Conservation (phyloP, 257 asterid genomes). For the Gardenia jasminoides region DNA sequence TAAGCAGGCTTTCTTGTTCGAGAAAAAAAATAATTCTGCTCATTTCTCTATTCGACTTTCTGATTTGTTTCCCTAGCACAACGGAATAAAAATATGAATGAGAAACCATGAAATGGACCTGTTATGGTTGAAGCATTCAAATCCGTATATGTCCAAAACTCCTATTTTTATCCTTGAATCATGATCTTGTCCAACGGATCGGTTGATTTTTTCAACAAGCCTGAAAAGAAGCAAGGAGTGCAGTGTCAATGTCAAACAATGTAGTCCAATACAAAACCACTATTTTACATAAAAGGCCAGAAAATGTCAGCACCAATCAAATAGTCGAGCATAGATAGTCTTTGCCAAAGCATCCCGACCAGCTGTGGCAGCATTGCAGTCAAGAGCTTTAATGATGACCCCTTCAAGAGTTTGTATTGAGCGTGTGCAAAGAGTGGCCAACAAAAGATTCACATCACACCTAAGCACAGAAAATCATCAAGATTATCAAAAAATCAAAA, state of each 20-base stretch:
- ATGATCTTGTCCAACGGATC: constrained; percentile 96
- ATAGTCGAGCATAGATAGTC: constrained; percentile 85
- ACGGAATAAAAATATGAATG: neutral
- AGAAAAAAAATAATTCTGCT: neutral
- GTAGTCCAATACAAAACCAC: constrained; percentile 18
- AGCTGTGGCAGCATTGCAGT: constrained; percentile 83
- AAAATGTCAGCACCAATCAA: constrained; percentile 70
- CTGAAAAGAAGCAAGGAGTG: constrained; percentile 42
- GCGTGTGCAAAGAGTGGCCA: constrained; percentile 83
- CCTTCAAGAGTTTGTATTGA: constrained; percentile 96
- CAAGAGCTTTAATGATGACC: constrained; percentile 79
- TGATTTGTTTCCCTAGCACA: neutral
- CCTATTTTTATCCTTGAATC: constrained; percentile 88
- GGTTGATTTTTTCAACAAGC: constrained; percentile 94
- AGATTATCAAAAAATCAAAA: constrained; percentile 22
- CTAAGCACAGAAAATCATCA: constrained; percentile 35
- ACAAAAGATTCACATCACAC: constrained; percentile 78
- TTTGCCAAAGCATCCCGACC: constrained; percentile 99
- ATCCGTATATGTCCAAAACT: constrained; percentile 95
- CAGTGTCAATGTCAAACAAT: constrained; percentile 21
- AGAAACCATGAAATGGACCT: constrained; percentile 46
- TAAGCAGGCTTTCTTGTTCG: neutral
- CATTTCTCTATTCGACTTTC: neutral
- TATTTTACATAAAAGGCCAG: constrained; percentile 16
- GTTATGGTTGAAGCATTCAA: constrained; percentile 90